Evolutionary conservation across 2,329 filamentous ascomycete species (phyloP).

Genomic region (Colletotrichum costaricense): DNA sequence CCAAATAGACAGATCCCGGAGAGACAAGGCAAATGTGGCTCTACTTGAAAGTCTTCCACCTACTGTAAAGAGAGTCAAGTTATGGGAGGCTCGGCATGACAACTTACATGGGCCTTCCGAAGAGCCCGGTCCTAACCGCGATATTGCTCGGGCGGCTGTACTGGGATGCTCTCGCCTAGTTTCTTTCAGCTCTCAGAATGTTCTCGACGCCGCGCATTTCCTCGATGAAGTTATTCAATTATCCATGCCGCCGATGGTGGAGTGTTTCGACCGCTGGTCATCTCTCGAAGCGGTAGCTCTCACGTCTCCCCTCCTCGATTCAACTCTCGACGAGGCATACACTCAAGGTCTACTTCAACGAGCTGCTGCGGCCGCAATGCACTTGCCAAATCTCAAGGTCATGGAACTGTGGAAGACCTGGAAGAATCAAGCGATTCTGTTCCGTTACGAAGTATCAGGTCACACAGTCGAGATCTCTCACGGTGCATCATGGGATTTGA

Average conservation of each 20-base stretch:
- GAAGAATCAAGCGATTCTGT: neutral
- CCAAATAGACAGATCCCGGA: neutral
- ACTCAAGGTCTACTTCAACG: neutral
- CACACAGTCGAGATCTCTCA: neutral
- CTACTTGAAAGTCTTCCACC: neutral
- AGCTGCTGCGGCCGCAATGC: neutral
- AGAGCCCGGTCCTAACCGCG: too few relatives aligned
- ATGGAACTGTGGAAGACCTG: neutral
- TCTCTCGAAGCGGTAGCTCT: neutral
- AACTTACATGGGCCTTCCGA: neutral
- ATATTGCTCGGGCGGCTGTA: neutral
- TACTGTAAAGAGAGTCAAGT: neutral
- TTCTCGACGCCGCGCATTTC: neutral
- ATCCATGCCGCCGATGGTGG: neutral
- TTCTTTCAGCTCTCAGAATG: neutral
- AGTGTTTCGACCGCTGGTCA: neutral
- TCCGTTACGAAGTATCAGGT: neutral
- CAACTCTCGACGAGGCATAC: neutral
- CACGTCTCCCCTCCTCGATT: neutral
- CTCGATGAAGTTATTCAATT: neutral
- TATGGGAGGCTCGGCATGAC: neutral
- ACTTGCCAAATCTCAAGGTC: neutral
- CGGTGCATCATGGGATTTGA: neutral
- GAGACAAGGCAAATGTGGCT: neutral
- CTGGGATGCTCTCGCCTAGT: neutral